phyloP scores from a whole-genome alignment of 306 rosid genomes.

The Dalbergia cultrata region DNA sequence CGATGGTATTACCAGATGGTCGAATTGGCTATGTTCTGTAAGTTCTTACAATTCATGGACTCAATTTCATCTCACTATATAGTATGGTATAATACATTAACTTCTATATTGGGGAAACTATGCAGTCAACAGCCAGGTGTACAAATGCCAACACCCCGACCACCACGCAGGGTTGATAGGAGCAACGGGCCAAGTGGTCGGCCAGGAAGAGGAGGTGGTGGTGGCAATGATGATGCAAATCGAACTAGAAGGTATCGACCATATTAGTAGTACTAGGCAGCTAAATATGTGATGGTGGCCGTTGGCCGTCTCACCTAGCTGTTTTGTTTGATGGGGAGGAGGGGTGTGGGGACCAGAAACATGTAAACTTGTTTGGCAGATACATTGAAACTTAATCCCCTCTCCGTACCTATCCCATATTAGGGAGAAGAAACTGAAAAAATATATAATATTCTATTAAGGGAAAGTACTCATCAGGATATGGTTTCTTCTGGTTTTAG shows the following conservation, averaged over 20 bases:
- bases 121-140: conserved; percentile 96
- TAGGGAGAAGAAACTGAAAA: background rate
- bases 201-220: conserved; percentile 70
- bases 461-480: conserved; percentile 43
- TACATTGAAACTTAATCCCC: conserved; percentile 42
- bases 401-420: conserved; percentile 26
- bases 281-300: conserved; percentile 28
- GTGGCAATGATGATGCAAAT: conserved; percentile 75
- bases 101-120: conserved; percentile 23
- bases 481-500: conserved; percentile 55
- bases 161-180: conserved; percentile 79
- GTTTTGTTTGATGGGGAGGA: conserved; percentile 7
- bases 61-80: background rate
- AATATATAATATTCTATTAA: background rate
- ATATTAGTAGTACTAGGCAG: conserved; percentile 61
- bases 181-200: conserved; percentile 73
- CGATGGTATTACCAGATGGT: conserved; percentile 97
- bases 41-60: conserved; percentile 44
- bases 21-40: conserved; percentile 98
- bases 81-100: background rate
- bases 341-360: conserved; percentile 37
- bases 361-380: conserved; percentile 45
- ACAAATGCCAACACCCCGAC: conserved; percentile 78
- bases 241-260: conserved; percentile 91
- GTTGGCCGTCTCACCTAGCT: conserved; percentile 9